Percentiles rank a stretch among this genome's conserved stretches.
Conservation (phyloP, 352 stramenopile genomes). For the Pythium phragmiticola region DNA sequence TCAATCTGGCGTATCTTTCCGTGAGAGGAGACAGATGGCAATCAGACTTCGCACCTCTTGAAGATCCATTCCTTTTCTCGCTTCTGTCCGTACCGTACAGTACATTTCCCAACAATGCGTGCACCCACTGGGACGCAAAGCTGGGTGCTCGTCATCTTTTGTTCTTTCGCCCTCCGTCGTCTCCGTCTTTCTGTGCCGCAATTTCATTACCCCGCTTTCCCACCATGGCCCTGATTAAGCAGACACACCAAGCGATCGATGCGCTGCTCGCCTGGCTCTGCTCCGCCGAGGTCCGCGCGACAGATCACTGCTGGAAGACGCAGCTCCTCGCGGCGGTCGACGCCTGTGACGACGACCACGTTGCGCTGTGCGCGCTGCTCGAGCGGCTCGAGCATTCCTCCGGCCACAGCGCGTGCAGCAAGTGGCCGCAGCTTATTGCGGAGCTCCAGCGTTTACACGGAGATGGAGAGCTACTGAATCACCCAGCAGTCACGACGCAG, state of each 20-base stretch:
- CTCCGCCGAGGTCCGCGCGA: background rate
- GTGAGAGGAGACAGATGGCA: background rate
- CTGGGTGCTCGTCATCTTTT: background rate
- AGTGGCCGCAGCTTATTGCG: constrained; percentile 6
- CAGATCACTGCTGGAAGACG: background rate
- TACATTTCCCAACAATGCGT: background rate
- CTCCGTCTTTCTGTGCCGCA: background rate
- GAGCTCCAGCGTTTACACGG: constrained; percentile 8
- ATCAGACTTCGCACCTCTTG: background rate
- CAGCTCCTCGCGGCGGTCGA: background rate
- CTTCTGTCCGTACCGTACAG: background rate
- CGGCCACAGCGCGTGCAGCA: background rate
- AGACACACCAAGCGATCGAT: constrained; percentile 1
- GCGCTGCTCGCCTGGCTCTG: constrained; percentile 16
- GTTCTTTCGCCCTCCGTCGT: background rate
- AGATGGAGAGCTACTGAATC: background rate
- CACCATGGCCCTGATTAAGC: background rate
- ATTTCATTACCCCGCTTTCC: background rate
- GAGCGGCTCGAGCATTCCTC: constrained; percentile 5
- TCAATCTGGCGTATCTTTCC: constrained; percentile 17
- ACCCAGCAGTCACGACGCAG: background rate
- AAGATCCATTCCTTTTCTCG: constrained; percentile 52
- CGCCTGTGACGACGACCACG: constrained; percentile 6
- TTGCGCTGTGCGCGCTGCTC: constrained; percentile 8
- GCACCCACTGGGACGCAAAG: too few relatives aligned